Percentiles rank a stretch among this genome's conserved stretches.
These are phyloP conservation scores for Botrytis paeoniae DNA, from an alignment of 2,329 filamentous ascomycete species.

Conservation along the genomic window DNA sequence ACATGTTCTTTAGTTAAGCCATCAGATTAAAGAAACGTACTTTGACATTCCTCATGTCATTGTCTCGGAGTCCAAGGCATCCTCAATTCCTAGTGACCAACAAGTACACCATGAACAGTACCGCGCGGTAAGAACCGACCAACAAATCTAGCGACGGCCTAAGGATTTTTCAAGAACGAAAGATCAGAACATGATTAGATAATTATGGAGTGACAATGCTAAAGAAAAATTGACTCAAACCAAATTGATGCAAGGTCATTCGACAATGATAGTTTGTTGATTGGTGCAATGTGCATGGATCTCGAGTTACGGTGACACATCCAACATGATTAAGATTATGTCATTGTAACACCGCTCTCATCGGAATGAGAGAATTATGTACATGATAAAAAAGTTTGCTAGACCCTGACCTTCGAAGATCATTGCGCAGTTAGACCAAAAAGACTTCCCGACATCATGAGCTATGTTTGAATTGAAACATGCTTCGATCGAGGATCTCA, in stretches of 20 bases:
- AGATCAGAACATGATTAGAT: neutral
- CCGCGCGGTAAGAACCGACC: slow-evolving; percentile 5
- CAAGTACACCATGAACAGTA: neutral
- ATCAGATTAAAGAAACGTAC: neutral
- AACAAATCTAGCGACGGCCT: neutral
- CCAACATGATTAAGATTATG: neutral
- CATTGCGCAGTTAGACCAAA: neutral
- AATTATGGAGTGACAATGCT: neutral
- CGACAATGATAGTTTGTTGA: neutral
- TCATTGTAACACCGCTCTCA: neutral
- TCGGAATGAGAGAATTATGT: neutral
- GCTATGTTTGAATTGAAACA: neutral
- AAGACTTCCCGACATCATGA: neutral
- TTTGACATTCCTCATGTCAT: neutral
- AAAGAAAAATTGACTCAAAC: no score
- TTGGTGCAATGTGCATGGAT: neutral
- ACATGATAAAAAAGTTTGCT: neutral
- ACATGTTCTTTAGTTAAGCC: neutral
- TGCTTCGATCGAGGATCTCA: neutral
- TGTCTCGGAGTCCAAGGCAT: neutral
- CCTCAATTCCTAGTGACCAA: neutral
- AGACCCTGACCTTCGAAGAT: neutral
- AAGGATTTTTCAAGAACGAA: no score
- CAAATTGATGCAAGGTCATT: neutral
- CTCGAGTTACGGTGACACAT: neutral